These are phyloP conservation scores for Nephelium lappaceum DNA, from an alignment of 345 rosid species.

Conservation along the genomic window DNA sequence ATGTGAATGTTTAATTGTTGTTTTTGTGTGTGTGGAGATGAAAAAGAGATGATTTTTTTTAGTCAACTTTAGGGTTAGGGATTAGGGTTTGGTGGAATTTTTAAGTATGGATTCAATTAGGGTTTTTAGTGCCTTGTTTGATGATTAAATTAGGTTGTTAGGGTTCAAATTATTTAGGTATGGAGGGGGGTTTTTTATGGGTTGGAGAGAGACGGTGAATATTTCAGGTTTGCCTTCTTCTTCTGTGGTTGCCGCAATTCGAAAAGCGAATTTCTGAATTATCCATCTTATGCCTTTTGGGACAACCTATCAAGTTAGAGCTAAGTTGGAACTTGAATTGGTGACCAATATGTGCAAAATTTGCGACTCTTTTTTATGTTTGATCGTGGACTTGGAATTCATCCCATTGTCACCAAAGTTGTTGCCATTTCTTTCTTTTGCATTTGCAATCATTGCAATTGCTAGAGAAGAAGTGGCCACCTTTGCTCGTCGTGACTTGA, in stretches of 20 bases:
- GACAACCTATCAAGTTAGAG: neutral
- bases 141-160: slow-evolving; percentile 36
- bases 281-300: too few species aligned
- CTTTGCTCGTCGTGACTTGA: slow-evolving; percentile 11
- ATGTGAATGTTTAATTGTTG: slow-evolving; percentile 32
- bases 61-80: slow-evolving; percentile 41
- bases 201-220: slow-evolving; percentile 22
- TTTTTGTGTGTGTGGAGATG: slow-evolving; percentile 44
- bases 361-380: neutral
- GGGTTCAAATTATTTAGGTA: slow-evolving; percentile 35
- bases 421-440: neutral
- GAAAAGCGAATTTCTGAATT: too few species aligned
- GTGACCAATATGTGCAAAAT: neutral
- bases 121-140: slow-evolving; percentile 34
- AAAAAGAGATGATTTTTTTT: slow-evolving; percentile 22
- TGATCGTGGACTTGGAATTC: neutral
- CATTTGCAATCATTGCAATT: slow-evolving; percentile 13
- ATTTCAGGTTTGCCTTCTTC: slow-evolving; percentile 2
- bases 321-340: neutral
- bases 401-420: neutral
- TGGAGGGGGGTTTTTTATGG: neutral
- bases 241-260: too few species aligned
- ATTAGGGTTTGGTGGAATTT: slow-evolving; percentile 32
- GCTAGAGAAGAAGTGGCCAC: neutral
- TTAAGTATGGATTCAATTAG: slow-evolving; percentile 35